phyloP scores from a whole-genome alignment of 2,329 filamentous ascomycete genomes.

The Lasiodiplodia theobromae region DNA sequence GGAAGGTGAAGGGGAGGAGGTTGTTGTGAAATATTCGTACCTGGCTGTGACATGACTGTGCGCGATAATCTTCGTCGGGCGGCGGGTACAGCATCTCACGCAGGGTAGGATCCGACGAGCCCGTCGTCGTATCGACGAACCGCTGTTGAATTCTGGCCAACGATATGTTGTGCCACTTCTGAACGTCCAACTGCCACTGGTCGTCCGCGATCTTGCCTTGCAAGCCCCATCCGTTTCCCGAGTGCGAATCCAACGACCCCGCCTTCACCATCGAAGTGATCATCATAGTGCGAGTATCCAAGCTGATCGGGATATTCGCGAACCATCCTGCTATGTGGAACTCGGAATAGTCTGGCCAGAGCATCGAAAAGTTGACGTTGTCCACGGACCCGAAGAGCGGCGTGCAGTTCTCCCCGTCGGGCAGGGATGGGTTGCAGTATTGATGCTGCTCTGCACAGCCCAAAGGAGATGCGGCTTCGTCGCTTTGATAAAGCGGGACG shows the following conservation, averaged over 20 bases:
- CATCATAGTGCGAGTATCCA: no score
- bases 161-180: constrained; percentile 25
- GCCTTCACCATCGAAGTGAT: neutral
- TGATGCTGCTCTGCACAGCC: neutral
- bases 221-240: neutral
- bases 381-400: neutral
- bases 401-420: neutral
- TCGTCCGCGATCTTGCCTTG: constrained; percentile 29
- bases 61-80: neutral
- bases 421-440: neutral
- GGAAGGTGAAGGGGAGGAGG: no score
- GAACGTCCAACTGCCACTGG: constrained; percentile 33
- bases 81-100: neutral
- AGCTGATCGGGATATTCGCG: no score
- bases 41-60: neutral
- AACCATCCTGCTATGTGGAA: neutral
- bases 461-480: neutral
- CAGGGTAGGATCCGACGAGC: neutral
- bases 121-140: constrained; percentile 18
- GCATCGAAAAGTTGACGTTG: no score
- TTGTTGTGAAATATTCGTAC: neutral
- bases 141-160: constrained; percentile 29
- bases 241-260: neutral
- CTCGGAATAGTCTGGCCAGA: neutral
- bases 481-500: neutral